These are phyloP conservation scores for Excoecaria agallocha DNA, from an alignment of 345 rosid genomes.

Conservation along the genomic window DNA sequence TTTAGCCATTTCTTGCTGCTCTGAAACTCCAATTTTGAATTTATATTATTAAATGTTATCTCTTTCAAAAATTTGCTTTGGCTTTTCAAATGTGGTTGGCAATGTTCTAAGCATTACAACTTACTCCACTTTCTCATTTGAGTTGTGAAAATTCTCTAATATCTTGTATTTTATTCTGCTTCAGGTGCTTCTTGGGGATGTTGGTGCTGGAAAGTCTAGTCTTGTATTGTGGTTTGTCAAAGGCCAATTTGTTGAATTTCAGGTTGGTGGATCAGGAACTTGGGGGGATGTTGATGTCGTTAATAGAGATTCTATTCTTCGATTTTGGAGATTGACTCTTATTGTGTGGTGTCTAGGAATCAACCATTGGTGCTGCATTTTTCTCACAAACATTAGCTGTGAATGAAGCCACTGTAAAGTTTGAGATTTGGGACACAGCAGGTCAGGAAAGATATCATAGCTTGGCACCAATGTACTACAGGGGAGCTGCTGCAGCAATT, in stretches of 20 bases:
- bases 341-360: constrained; percentile 55
- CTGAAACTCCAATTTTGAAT: background rate
- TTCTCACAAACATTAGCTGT: too few relatives aligned
- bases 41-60: background rate
- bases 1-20: background rate
- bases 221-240: constrained; percentile 85
- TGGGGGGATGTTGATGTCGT: background rate
- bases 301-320: background rate
- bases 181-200: too few relatives aligned
- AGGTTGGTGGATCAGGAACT: constrained; percentile 36
- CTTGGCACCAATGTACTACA: too few relatives aligned
- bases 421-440: too few relatives aligned
- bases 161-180: too few relatives aligned
- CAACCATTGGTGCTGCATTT: constrained; percentile 97
- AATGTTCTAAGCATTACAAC: background rate
- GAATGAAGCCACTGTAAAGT: too few relatives aligned
- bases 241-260: constrained; percentile 92
- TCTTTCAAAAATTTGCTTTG: background rate
- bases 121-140: background rate
- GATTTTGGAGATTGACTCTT: constrained; percentile 20
- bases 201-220: too few relatives aligned
- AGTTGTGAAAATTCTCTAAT: too few relatives aligned
- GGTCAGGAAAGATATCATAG: too few relatives aligned
- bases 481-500: too few relatives aligned
- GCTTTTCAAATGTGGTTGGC: background rate